Base-by-base conservation (phyloP, 106 monocot species). In the Alisma plantagoaquatica region DNA sequence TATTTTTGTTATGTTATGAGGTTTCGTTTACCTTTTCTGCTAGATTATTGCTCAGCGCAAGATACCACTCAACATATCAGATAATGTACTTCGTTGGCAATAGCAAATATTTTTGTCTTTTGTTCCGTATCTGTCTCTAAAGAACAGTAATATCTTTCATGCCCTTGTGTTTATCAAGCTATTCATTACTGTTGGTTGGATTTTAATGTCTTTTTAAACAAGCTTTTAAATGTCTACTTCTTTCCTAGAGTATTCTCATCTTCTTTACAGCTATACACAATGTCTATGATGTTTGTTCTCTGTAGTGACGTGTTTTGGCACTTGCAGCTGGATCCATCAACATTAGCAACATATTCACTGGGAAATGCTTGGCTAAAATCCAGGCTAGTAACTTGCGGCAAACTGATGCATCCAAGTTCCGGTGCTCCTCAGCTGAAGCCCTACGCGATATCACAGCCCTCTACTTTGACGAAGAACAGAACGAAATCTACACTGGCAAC, bases 261-360 rank as follows among this genome's bases (percentile, higher is more conserved):
- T 7, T 38, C 35, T 38, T 38, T 38, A 14, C 35, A 14, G 6
- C 35, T 7, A 14, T 7, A 38, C 35, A 6, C 6, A 6, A 38
- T 38, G 35, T 7, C 35, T 38, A 38, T 38, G 35, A 38, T 38
- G 6, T 6, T 6, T 7, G 6, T 7, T 38, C 35, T 7, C 35
- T 38, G 6, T 38, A 7, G 14, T 14, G 35, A 7, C 14, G 6
- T 38, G 35, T 38, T 38, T 38, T 38, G 6, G 35, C 35, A 38
- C 14, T 38, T 14, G 6, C 70, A 79, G 89, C 69, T 67, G 89
- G 83, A 33, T 83, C 89, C n/a, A 89, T 89, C 48, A 89, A 89
- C 68, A 80, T 88, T 55, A 88, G 88, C 70, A 83, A 76, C 68
- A 88, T 88, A 21, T 73, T 88, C 46, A 88, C 72, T 7, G 89